Evolutionary conservation across 75 land plant species (phyloP), one percentile per base, ranked within the genome.

Genomic region (Cupressus sempervirens): DNA sequence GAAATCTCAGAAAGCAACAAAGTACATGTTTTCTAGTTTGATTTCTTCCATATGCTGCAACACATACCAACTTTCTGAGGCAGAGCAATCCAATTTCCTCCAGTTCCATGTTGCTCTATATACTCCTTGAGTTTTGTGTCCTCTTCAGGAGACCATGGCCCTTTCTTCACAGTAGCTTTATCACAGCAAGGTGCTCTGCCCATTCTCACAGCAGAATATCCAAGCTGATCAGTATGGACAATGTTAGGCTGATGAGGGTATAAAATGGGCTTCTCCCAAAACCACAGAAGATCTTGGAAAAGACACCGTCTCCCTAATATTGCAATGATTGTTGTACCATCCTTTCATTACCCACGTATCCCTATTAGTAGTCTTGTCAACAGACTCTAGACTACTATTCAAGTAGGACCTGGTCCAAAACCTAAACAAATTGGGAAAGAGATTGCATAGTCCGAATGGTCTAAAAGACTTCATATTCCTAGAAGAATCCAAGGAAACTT

Each of bases 131-230:
- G 90, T 52, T 83, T 88, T 14, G 83, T 84, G 82, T 94, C 95
- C 52, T 93, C 94, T 45, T 93, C 93, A 9, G 91, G 88, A 3
- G 93, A 84, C 80, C 92, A 92, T 41, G 94, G 93, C 1, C 95
- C 94, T 83, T 91, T 93, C 92, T 92, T 91, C 52, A 91, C 90
- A 45, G 89, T 89, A 36, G 91, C 88, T 83, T 90, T 91, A 84
- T 90, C 92, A 84, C 89, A 89, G 80, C 91, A 90, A 26, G 91
- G 91, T 81, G 91, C 87, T 85, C 91, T 87, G 23, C 88, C 91
- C 91, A 90, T 90, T 1, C 32, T 73, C 43, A 35, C 46, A 14
- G n/a, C 67, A 26, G 23, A 6, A 62, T 62, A 7, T 62, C 29
- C 23, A 7, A 26, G 26, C 26, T 62, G 67, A 62, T 62, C 53